Conservation (phyloP, 192 early-diverging fungal genomes). For the Backusella luteola region DNA sequence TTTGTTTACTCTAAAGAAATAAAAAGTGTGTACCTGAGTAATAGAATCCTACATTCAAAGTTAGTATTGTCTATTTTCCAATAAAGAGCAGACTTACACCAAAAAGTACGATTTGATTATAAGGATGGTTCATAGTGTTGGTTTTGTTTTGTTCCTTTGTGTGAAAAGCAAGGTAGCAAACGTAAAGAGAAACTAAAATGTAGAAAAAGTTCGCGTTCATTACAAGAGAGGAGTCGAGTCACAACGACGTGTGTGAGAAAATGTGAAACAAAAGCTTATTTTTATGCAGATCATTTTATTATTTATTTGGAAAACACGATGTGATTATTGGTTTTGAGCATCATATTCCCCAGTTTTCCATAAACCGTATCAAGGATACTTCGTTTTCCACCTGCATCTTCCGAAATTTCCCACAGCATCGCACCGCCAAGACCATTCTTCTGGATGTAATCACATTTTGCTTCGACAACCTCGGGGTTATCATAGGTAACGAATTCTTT, state of each 20-base stretch:
- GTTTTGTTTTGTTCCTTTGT: neutral
- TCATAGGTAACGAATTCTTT: slow-evolving; percentile 85
- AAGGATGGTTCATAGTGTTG: slow-evolving; percentile 13
- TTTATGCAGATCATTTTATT: neutral
- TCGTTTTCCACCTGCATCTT: slow-evolving; percentile 43
- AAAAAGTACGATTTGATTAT: slow-evolving; percentile 27
- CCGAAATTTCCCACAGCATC: slow-evolving; percentile 79
- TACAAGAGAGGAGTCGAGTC: neutral
- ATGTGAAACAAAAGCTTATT: neutral
- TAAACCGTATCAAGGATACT: slow-evolving; percentile 38
- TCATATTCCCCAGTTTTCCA: slow-evolving; percentile 18
- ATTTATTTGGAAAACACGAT: slow-evolving; percentile 26
- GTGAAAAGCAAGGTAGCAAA: neutral
- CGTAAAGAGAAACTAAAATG: neutral
- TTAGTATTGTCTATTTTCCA: neutral
- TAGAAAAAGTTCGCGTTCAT: slow-evolving; percentile 2
- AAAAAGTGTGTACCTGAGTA: slow-evolving; percentile 37
- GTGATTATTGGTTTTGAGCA: slow-evolving; percentile 41
- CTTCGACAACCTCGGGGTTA: slow-evolving; percentile 55
- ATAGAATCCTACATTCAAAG: slow-evolving; percentile 39
- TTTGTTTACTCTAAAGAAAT: neutral
- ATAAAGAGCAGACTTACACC: slow-evolving; percentile 3
- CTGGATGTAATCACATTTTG: slow-evolving; percentile 67
- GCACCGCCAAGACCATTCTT: slow-evolving; percentile 58
- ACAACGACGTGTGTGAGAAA: neutral